Percentiles rank a stretch among this genome's conserved stretches.
Conservation (phyloP, 2,329 filamentous ascomycete genomes). For the Cladosporium sp. region DNA sequence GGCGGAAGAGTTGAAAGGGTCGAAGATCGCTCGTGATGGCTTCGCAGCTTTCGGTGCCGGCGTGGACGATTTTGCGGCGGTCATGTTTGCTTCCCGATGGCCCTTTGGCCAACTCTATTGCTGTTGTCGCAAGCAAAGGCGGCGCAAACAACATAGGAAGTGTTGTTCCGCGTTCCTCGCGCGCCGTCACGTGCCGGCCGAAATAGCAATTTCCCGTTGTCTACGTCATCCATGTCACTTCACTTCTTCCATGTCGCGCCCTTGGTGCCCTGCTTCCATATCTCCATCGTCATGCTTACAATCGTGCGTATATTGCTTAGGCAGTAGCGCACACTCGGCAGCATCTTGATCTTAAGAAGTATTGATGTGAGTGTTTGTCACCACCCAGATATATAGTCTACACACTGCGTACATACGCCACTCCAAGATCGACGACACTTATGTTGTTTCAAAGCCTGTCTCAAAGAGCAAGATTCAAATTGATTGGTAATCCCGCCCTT, state of each 20-base stretch:
- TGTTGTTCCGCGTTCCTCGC: constrained; percentile 6
- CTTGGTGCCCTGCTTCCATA: neutral
- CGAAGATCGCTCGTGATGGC: constrained; percentile 91
- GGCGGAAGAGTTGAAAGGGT: constrained; percentile 94
- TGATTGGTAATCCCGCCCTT: neutral
- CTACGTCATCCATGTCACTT: neutral
- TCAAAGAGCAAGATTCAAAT: neutral
- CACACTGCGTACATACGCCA: neutral
- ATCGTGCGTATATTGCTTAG: neutral
- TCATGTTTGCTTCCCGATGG: neutral
- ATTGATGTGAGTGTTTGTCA: neutral
- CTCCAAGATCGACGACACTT: neutral
- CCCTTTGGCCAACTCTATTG: neutral
- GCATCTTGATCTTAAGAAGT: neutral
- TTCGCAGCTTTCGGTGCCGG: constrained; percentile 83
- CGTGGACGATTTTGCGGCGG: neutral
- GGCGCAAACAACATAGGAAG: neutral
- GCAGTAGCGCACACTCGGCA: neutral
- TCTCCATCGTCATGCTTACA: neutral
- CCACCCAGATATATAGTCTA: neutral
- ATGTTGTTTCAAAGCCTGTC: neutral
- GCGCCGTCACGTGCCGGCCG: constrained; percentile 4
- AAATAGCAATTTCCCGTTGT: neutral
- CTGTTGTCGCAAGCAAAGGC: neutral
- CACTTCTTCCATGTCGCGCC: neutral